Evolutionary conservation across 2,329 filamentous ascomycete species (phyloP).

Genomic region (Fusarium nisikadoi): DNA sequence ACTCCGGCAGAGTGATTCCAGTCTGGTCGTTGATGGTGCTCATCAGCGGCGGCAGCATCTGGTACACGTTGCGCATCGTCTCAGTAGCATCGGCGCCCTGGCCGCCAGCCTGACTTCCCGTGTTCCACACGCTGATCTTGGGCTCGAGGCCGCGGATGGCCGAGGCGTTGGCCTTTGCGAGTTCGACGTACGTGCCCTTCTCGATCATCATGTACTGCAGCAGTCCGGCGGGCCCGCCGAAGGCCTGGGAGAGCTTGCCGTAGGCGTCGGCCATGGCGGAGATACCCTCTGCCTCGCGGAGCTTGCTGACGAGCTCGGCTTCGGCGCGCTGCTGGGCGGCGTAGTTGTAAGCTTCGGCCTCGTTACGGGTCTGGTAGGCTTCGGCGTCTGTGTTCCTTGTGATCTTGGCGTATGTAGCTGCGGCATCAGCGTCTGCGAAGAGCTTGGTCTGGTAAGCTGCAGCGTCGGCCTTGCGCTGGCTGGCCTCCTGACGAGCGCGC

Average conservation of each 20-base stretch:
- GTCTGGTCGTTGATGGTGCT: constrained; percentile 90
- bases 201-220: constrained; percentile 91
- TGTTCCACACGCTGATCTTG: constrained; percentile 94
- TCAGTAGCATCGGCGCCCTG: constrained; percentile 64
- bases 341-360: constrained; percentile 55
- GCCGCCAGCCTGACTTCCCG: constrained; percentile 63
- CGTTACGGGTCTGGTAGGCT: constrained; percentile 61
- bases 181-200: constrained; percentile 79
- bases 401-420: constrained; percentile 60
- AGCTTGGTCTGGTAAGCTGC: constrained; percentile 61
- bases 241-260: constrained; percentile 73
- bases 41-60: constrained; percentile 84
- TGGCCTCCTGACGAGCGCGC: constrained; percentile 62
- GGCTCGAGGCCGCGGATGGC: constrained; percentile 82
- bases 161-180: constrained; percentile 80
- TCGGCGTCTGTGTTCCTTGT: constrained; percentile 63
- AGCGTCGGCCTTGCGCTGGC: constrained; percentile 64
- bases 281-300: constrained; percentile 82
- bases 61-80: constrained; percentile 81
- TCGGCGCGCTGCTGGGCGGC: constrained; percentile 63
- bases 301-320: constrained; percentile 66
- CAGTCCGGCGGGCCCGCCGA: constrained; percentile 81
- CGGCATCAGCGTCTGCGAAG: constrained; percentile 57
- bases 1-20: constrained; percentile 81
- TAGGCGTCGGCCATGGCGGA: constrained; percentile 85